These are phyloP conservation scores for Phialocephala subalpina DNA, from an alignment of 2,329 filamentous ascomycete genomes.

Conservation along the genomic window DNA sequence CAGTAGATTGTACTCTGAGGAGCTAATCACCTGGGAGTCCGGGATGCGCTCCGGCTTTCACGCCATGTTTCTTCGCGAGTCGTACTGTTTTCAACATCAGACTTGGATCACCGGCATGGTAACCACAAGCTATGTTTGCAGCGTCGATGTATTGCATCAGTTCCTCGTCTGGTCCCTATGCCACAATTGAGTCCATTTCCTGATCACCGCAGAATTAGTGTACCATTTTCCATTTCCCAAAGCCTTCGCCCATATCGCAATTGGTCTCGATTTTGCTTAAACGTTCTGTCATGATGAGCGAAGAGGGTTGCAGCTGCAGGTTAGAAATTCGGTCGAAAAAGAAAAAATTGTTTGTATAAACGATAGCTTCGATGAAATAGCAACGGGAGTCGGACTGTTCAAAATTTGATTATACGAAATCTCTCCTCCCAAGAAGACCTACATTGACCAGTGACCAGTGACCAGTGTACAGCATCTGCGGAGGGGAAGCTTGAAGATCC, in stretches of 20 bases:
- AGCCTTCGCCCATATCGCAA: slow-evolving; percentile 61
- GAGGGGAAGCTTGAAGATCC: too few species aligned
- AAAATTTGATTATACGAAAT: too few species aligned
- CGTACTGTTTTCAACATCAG: slow-evolving; percentile 69
- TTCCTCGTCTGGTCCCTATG: slow-evolving; percentile 64
- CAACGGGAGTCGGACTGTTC: too few species aligned
- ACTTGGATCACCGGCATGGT: slow-evolving; percentile 67
- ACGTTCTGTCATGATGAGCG: too few species aligned
- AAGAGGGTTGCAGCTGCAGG: too few species aligned
- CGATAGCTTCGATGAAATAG: too few species aligned
- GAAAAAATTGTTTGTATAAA: too few species aligned
- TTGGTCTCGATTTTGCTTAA: slow-evolving; percentile 50
- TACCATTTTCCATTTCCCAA: slow-evolving; percentile 53
- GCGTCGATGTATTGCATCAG: slow-evolving; percentile 67
- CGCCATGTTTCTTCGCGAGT: slow-evolving; percentile 62
- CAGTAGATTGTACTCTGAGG: too few species aligned
- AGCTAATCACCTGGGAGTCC: slow-evolving; percentile 43
- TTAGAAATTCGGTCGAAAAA: too few species aligned
- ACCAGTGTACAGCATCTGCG: too few species aligned
- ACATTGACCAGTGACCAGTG: too few species aligned
- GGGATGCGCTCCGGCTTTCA: slow-evolving; percentile 68
- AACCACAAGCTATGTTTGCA: slow-evolving; percentile 69
- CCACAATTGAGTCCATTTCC: neutral
- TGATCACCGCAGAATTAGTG: neutral
- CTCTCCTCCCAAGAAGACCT: too few species aligned